A percentile compares a stretch with the other conserved stretches of the same genome.
phyloP scores from a whole-genome alignment of 148 eudicot species.

The Amaranthus hypochondriacus region DNA sequence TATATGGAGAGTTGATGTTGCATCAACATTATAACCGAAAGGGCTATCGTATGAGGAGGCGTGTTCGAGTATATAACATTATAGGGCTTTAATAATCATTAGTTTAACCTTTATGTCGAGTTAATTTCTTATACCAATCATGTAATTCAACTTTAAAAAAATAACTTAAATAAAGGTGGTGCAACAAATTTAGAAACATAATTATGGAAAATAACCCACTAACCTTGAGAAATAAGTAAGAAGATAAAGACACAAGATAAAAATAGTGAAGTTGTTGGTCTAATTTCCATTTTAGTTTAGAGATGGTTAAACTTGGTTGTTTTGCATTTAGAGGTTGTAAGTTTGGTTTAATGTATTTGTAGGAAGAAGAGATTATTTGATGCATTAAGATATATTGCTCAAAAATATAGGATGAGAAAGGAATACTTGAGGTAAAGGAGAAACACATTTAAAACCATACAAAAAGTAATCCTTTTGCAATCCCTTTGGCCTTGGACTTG shows the following conservation, averaged over 20 bases:
- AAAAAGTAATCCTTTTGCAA: constrained; percentile 18
- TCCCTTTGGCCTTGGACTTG: background rate
- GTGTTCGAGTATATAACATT: too few species aligned
- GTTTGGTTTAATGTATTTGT: background rate
- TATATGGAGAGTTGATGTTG: too few species aligned
- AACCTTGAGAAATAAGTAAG: constrained; percentile 19
- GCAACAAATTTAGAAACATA: background rate
- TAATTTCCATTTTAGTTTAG: background rate
- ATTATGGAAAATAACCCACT: background rate
- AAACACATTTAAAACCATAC: background rate
- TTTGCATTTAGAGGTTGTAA: background rate
- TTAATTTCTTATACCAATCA: background rate
- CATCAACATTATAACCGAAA: too few species aligned
- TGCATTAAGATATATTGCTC: background rate
- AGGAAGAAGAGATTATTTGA: constrained; percentile 4
- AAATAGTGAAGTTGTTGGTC: background rate
- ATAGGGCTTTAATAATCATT: too few species aligned
- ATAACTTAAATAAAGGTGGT: background rate
- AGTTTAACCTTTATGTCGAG: too few species aligned
- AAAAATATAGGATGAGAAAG: background rate
- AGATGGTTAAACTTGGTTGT: too few species aligned
- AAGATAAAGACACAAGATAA: background rate
- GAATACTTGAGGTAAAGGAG: constrained; percentile 27
- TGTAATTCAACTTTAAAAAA: background rate
- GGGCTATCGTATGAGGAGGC: too few species aligned